Evolutionary conservation across 805 yeast genomes (phyloP).

Genomic region (Hanseniaspora pseudoguilliermondii): DNA sequence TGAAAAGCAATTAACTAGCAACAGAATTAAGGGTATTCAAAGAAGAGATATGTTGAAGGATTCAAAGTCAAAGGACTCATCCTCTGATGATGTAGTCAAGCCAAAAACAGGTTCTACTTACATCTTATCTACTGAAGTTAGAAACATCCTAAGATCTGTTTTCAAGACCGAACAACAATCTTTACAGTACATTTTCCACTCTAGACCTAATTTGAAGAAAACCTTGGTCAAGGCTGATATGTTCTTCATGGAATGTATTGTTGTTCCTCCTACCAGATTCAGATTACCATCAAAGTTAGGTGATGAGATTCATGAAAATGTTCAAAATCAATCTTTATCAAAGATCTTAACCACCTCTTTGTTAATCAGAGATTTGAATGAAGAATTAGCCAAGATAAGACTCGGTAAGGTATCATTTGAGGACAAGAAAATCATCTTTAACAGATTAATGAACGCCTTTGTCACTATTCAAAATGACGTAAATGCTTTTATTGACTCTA

Average conservation of each 20-base stretch:
- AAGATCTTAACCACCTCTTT: constrained; percentile 68
- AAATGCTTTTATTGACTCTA: constrained; percentile 81
- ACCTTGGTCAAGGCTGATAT: constrained; percentile 52
- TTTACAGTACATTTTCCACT: constrained; percentile 63
- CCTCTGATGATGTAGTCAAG: constrained; percentile 31
- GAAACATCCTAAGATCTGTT: constrained; percentile 61
- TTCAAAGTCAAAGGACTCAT: constrained; percentile 24
- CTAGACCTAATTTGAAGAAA: constrained; percentile 48
- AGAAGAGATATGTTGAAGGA: constrained; percentile 59
- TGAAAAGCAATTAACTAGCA: constrained; percentile 70
- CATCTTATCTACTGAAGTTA: constrained; percentile 75
- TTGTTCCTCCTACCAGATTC: constrained; percentile 94
- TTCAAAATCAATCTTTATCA: constrained; percentile 79
- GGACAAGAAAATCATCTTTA: constrained; percentile 65
- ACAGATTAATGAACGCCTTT: constrained; percentile 88
- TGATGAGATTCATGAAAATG: constrained; percentile 88
- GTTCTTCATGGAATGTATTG: constrained; percentile 77
- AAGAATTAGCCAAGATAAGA: constrained; percentile 54
- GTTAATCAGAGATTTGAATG: constrained; percentile 78
- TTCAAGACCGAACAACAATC: constrained; percentile 62
- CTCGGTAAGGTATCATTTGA: constrained; percentile 49
- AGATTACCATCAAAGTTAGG: constrained; percentile 94
- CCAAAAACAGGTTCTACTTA: constrained; percentile 69
- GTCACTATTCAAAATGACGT: constrained; percentile 92
- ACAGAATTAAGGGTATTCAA: constrained; percentile 64